Evolutionary conservation across 1,284 basidiomycete species (phyloP), one percentile per base, ranked within the genome.

Genomic region (Fomitiporia mediterranea): DNA sequence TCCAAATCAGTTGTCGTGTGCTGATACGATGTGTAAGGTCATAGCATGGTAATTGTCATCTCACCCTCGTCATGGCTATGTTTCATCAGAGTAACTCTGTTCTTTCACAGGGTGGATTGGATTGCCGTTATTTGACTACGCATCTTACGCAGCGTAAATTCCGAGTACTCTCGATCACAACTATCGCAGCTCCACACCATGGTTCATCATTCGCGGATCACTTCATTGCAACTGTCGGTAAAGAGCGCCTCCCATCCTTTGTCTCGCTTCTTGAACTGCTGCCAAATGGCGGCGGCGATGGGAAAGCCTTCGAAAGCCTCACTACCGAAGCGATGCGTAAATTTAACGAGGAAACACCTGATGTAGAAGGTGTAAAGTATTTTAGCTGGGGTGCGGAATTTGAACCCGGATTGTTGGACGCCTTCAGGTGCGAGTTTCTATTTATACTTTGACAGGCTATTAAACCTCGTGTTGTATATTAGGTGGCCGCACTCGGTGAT

Each of bases 301-400:
- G 95, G 3, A 84, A 83, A 59, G 95, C 95, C 2, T 98, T 98
- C 62, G 84, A 92, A 65, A 88, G 81, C 52, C 81, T 98, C 44
- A 94, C 93, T 0, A 71, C 86, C n/a, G 83, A 86, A 37, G 84
- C 83, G 57, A 98, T 98, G 94, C 79, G 78, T 34, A 73, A 79
- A 57, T 98, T 98, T 73, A 98, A 98, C 67, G 81, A 88, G 57
- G 77, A 86, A 39, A 91, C 91, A 0, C 86, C 89, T 0, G 86
- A 98, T 64, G 79, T 85, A 0, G 75, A 79, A 0, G 81, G 81
- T 28, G 88, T 97, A 56, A 79, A 82, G 61, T 98, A 98, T 70
- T 95, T 89, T 65, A 93, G 89, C 64, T 98, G 93, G 89, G 95
- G 95, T 8, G 94, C 95, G 3, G 78, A 78, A 21, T 95, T 94